Evolutionary conservation across 1,139 yeast genomes (phyloP).

Genomic region (Zygoascus sp.): DNA sequence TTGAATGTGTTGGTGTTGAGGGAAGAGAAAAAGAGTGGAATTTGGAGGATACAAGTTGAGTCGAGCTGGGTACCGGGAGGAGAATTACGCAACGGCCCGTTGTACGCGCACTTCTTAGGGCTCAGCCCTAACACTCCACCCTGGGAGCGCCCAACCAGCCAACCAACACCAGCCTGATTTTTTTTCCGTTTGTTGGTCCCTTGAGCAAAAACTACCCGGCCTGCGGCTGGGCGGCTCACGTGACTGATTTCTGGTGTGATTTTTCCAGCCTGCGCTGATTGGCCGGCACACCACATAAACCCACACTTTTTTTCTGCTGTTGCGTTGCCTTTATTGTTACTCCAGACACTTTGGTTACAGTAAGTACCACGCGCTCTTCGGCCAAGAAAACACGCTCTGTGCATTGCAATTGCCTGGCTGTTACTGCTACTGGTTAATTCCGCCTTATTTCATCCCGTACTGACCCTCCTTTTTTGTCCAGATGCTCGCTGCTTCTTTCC

Average conservation of each 20-base stretch:
- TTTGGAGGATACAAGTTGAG: not conserved
- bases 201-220: too few relatives aligned
- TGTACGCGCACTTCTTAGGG: conserved; percentile 7
- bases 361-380: too few relatives aligned
- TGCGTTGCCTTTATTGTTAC: not conserved
- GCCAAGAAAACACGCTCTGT: too few relatives aligned
- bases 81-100: conserved; percentile 1
- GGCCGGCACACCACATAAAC: conserved; percentile 3
- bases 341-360: conserved; percentile 6
- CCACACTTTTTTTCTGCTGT: conserved; percentile 1
- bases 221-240: too few relatives aligned
- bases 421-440: not conserved
- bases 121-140: conserved; percentile 12
- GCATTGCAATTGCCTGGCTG: not conserved
- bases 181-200: too few relatives aligned
- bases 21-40: conserved; percentile 7
- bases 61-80: not conserved
- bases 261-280: conserved; percentile 10
- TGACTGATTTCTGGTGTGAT: conserved; percentile 2
- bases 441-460: not conserved
- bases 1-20: conserved; percentile 33
- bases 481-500: conserved; percentile 13
- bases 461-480: not conserved
- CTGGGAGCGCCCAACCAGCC: too few relatives aligned
- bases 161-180: too few relatives aligned